Percentiles rank a stretch among this genome's conserved stretches.
Evolutionary conservation across 164 flowering plant genomes (phyloP).

Genomic region (Vitis rupestris): DNA sequence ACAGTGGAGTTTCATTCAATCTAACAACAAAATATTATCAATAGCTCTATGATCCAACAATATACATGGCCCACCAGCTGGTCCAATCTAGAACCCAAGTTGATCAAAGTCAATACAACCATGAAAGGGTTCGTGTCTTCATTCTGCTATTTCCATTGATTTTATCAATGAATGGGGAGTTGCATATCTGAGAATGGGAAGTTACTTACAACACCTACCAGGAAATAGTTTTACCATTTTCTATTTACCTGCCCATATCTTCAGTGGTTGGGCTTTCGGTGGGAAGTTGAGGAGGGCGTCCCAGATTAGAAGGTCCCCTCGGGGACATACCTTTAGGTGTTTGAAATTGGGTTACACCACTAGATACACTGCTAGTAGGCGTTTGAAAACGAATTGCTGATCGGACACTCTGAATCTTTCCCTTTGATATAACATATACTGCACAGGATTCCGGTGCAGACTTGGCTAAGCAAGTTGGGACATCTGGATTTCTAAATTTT

Average conservation of each 20-base stretch:
- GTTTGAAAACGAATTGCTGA: conserved; percentile 21
- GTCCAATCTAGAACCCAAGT: too few species aligned
- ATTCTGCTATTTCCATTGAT: too few species aligned
- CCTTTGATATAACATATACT: conserved; percentile 42
- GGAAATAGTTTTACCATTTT: too few species aligned
- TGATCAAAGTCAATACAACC: too few species aligned
- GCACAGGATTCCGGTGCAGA: conserved; percentile 45
- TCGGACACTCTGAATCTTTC: conserved; percentile 26
- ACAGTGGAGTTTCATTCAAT: too few species aligned
- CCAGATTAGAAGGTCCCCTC: neutral
- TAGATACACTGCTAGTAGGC: neutral
- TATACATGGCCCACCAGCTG: too few species aligned
- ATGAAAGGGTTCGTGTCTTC: too few species aligned
- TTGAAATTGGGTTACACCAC: neutral
- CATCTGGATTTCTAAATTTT: conserved; percentile 41
- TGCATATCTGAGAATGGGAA: too few species aligned
- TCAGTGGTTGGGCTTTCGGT: neutral
- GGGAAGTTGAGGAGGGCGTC: neutral
- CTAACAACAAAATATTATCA: too few species aligned
- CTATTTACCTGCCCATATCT: conserved; percentile 3
- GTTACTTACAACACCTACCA: too few species aligned
- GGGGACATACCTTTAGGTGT: neutral
- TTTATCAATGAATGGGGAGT: too few species aligned
- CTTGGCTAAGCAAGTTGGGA: conserved; percentile 34
- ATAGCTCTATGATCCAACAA: too few species aligned